phyloP scores from a whole-genome alignment of 768 basidiomycete species.

The Russula brevipes region DNA sequence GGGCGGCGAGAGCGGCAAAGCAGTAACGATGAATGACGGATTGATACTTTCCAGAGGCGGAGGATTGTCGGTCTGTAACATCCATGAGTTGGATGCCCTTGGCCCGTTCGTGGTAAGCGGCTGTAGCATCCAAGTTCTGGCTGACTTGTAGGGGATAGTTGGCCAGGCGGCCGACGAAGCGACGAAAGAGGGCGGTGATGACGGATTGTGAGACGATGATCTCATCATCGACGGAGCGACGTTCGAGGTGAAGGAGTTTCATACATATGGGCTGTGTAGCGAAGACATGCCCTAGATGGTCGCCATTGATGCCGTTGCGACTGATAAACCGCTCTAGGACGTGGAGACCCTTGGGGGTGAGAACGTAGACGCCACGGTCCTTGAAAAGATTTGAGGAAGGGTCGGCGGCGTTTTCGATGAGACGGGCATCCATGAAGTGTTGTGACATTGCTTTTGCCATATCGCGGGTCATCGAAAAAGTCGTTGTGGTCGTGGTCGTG shows the following conservation, averaged over 20 bases:
- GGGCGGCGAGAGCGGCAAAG: constrained; percentile 79
- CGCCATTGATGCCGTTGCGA: constrained; percentile 96
- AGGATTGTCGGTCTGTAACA: constrained; percentile 52
- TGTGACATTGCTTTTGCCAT: constrained; percentile 99
- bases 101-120: constrained; percentile 73
- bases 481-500: constrained; percentile 98
- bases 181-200: constrained; percentile 89
- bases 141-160: constrained; percentile 59
- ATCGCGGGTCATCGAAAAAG: constrained; percentile 98
- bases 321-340: constrained; percentile 99
- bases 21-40: constrained; percentile 56
- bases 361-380: constrained; percentile 91
- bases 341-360: constrained; percentile 97
- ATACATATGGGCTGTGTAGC: constrained; percentile 92
- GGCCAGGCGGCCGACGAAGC: constrained; percentile 85
- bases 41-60: constrained; percentile 45
- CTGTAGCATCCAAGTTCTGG: constrained; percentile 53
- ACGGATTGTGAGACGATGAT: constrained; percentile 94
- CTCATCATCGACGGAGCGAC: constrained; percentile 89
- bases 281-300: constrained; percentile 87
- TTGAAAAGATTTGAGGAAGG: constrained; percentile 87
- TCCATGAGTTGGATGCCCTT: constrained; percentile 71
- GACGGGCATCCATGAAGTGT: constrained; percentile 98
- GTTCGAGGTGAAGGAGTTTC: constrained; percentile 95
- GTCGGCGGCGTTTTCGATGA: constrained; percentile 96